Percentiles rank a stretch among this genome's conserved stretches.
Evolutionary conservation across 2,329 filamentous ascomycete species (phyloP).

Genomic region (Pseudogymnoascus sp.): DNA sequence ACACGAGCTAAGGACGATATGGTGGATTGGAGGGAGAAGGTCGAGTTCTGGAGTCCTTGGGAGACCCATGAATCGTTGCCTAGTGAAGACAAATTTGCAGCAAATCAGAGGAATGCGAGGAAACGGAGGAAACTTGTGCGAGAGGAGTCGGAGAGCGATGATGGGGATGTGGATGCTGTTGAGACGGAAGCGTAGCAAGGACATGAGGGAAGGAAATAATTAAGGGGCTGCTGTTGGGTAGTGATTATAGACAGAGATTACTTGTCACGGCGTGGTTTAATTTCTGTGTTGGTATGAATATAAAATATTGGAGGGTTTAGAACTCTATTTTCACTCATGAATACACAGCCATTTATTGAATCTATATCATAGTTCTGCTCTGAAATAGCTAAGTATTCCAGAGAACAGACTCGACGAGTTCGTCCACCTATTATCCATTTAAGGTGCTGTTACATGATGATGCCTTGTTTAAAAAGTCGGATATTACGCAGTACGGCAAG

Average conservation of each 20-base stretch:
- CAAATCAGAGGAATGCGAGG: neutral
- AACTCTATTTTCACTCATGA: neutral
- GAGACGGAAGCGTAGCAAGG: neutral
- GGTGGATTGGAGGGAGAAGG: conserved; percentile 23
- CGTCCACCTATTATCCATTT: neutral
- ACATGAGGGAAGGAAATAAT: no score
- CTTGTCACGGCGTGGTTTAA: neutral
- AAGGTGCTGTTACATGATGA: neutral
- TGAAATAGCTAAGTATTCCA: neutral
- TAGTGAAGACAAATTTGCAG: neutral
- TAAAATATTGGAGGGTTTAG: neutral
- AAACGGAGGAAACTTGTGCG: neutral
- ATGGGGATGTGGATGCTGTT: neutral
- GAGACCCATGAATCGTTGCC: conserved; percentile 16
- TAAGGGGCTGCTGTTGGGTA: neutral
- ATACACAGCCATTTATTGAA: neutral
- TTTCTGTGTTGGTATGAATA: neutral
- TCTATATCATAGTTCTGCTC: neutral
- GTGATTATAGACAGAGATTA: neutral
- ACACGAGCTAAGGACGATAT: neutral
- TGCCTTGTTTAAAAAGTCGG: neutral
- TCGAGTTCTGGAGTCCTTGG: conserved; percentile 27
- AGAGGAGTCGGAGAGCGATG: neutral
- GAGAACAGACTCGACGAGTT: neutral
- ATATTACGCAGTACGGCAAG: neutral